These are phyloP conservation scores for Venturia aucupariae DNA, from an alignment of 2,329 filamentous ascomycete genomes.

Conservation along the genomic window DNA sequence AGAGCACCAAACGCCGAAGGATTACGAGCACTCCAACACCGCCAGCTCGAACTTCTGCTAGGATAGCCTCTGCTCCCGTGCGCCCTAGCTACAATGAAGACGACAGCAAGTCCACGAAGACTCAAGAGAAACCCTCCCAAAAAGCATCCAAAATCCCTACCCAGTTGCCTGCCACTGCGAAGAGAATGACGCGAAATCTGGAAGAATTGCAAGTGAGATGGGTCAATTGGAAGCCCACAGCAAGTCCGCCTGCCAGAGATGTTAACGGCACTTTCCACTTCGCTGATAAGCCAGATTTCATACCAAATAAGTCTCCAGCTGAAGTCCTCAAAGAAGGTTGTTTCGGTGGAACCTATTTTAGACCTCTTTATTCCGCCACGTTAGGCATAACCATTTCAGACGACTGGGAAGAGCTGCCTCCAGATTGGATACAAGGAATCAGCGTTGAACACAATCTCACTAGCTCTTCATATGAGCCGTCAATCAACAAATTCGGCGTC, in stretches of 20 bases:
- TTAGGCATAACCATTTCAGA: constrained; percentile 34
- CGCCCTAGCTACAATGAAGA: constrained; percentile 33
- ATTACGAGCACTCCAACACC: constrained; percentile 19
- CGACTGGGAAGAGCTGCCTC: constrained; percentile 41
- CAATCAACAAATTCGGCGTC: constrained; percentile 45
- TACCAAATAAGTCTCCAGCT: constrained; percentile 45
- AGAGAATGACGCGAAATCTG: background rate
- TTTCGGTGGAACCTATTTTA: constrained; percentile 45
- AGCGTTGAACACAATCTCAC: constrained; percentile 33
- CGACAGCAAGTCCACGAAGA: constrained; percentile 18
- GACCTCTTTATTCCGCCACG: constrained; percentile 36
- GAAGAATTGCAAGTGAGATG: constrained; percentile 28
- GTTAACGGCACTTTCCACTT: constrained; percentile 39
- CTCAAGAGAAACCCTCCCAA: background rate
- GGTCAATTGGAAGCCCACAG: constrained; percentile 36
- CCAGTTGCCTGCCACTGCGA: background rate
- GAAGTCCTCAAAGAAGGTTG: constrained; percentile 44
- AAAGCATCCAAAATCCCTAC: background rate
- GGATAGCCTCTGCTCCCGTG: constrained; percentile 34
- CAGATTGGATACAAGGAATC: constrained; percentile 35
- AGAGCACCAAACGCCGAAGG: constrained; percentile 33
- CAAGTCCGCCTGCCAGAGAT: constrained; percentile 33
- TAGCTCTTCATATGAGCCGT: constrained; percentile 34
- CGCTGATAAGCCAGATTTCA: constrained; percentile 34
- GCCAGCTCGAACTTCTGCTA: constrained; percentile 38